Evolutionary conservation across 352 stramenopile species (phyloP), one percentile per base, ranked within the genome.

Genomic region (Globisporangium polare): DNA sequence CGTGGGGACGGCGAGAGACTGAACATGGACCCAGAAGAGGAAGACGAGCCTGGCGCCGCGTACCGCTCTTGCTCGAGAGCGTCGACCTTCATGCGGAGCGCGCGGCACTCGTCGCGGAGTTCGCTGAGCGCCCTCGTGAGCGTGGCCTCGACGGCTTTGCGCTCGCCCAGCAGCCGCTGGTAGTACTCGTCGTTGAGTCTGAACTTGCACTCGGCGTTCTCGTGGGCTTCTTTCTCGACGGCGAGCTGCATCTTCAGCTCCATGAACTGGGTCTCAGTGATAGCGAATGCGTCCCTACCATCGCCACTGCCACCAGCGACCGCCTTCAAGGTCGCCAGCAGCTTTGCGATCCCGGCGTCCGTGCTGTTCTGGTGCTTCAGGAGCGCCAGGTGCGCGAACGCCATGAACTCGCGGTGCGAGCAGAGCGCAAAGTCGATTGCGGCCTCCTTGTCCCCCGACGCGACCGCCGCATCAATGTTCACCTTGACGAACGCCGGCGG

Each of bases 351-450:
- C 17, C 62, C 58, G 15, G 62, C 53, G 12, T 77, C 61, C 27
- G 65, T 60, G 9, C 58, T 58, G 22, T 75, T 60, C 50, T 73
- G 66, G 15, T 71, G 71, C 24, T 59, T 50, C 12, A 78, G 45
- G 33, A 90, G 53, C 50, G 75, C 66, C 37, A 71, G 18, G 37
- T 80, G 57, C 5, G 78, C 67, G 13, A 71, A 73, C 12, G 65
- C 68, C 67, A 82, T 84, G 54, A 86, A 83, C 51, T 86, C 81
- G 24, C 78, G 81, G 26, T 90, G 80, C 3, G 75, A 73, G 15
- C 77, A 72, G 26, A 88, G 60, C 6, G 77, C 77, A 5, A 80
- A 75, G 47, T 89, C 81, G 46, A 88, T 83, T 20, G 78, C 74
- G 4, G 66, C 69, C 9, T 89, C 73, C 8, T 69, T 76, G 45